Conservation (phyloP, 441 rosid species). For the Populus tomentosa region DNA sequence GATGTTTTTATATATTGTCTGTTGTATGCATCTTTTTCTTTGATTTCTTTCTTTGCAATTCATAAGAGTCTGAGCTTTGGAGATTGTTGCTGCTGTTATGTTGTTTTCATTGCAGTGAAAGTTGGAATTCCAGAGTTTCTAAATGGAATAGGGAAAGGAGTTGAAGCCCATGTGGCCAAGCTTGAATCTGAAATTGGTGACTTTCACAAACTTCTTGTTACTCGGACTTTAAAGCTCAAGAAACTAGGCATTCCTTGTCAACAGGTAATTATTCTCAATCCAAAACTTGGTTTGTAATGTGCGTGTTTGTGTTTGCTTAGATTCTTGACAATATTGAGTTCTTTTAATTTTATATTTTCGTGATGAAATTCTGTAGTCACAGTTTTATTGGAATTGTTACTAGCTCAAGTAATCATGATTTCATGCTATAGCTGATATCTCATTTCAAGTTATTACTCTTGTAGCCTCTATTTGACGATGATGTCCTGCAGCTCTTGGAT, state of each 20-base stretch:
- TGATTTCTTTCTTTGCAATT: neutral
- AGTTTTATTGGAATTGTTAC: too few relatives aligned
- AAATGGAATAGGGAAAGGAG: conserved; percentile 55
- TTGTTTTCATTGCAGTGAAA: conserved; percentile 20
- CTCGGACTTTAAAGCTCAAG: conserved; percentile 33
- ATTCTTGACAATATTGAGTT: neutral
- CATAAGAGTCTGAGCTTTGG: neutral
- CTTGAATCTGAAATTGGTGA: conserved; percentile 46
- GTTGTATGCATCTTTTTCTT: neutral
- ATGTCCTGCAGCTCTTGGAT: neutral
- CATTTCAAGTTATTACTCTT: neutral
- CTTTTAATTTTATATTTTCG: neutral
- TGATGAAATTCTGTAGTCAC: neutral
- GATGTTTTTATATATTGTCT: neutral
- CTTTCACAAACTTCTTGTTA: conserved; percentile 28
- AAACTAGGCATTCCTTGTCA: conserved; percentile 31
- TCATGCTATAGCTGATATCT: neutral
- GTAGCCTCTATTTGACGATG: neutral
- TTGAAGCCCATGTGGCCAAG: conserved; percentile 27
- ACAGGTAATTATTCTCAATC: conserved; percentile 21
- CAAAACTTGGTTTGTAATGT: neutral
- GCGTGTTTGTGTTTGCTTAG: neutral
- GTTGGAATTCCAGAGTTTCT: conserved; percentile 38
- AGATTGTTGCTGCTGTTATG: neutral
- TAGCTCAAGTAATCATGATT: neutral